Evolutionary conservation across 2,329 filamentous ascomycete species (phyloP).

Genomic region (Mycocentrospora acerina): DNA sequence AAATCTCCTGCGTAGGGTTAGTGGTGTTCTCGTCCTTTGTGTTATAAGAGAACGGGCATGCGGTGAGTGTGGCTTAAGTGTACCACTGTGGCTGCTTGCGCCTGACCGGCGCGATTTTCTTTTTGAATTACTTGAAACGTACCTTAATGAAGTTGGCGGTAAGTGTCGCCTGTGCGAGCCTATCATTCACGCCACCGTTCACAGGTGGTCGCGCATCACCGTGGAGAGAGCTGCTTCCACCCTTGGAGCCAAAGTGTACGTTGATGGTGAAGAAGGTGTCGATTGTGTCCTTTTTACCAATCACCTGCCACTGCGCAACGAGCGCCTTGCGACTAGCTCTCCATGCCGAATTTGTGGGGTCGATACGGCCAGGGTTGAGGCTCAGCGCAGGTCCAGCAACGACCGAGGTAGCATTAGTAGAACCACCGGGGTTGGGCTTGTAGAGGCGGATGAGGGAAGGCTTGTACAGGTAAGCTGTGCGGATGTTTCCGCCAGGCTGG

Average conservation of each 20-base stretch:
- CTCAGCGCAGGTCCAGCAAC: slow-evolving; percentile 60
- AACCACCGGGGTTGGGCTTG: slow-evolving; percentile 58
- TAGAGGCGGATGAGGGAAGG: slow-evolving; percentile 60
- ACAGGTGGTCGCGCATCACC: slow-evolving; percentile 67
- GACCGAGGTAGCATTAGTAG: slow-evolving; percentile 59
- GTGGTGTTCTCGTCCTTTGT: slow-evolving; percentile 27
- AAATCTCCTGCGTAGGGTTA: slow-evolving; percentile 46
- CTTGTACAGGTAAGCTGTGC: slow-evolving; percentile 69
- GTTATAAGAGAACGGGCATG: too few species aligned
- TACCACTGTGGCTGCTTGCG: too few species aligned
- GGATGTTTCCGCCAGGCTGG: slow-evolving; percentile 70
- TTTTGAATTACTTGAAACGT: slow-evolving; percentile 8
- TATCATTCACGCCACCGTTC: slow-evolving; percentile 62
- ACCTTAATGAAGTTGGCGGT: slow-evolving; percentile 51
- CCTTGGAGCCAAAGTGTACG: slow-evolving; percentile 68
- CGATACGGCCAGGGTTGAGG: slow-evolving; percentile 70
- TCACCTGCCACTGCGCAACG: slow-evolving; percentile 64
- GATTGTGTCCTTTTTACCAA: slow-evolving; percentile 52
- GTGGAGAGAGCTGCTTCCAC: slow-evolving; percentile 64
- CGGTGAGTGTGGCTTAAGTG: too few species aligned
- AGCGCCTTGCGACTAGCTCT: slow-evolving; percentile 65
- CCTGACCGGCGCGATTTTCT: not conserved
- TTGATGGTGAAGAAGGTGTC: slow-evolving; percentile 67
- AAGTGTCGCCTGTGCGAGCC: slow-evolving; percentile 58
- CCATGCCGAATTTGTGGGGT: slow-evolving; percentile 63